phyloP scores from a whole-genome alignment of 2,329 filamentous ascomycete species.

The Monilinia aucupariae region DNA sequence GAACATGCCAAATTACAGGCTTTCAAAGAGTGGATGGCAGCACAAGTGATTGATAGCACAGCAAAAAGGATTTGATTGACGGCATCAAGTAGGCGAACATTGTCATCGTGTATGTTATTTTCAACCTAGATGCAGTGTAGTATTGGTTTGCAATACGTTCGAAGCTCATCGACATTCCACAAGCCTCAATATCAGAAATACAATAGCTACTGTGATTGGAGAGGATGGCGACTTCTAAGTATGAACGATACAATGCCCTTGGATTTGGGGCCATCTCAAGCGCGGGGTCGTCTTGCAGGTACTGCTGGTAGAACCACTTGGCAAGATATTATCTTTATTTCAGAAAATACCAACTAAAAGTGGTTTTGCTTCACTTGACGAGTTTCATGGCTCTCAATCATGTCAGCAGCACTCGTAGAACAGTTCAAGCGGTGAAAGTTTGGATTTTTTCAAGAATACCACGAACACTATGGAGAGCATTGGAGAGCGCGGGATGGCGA shows the following conservation, averaged over 20 bases:
- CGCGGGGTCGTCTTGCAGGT: slow-evolving; percentile 12
- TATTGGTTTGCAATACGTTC: background rate
- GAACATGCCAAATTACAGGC: too few relatives aligned
- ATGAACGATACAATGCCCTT: background rate
- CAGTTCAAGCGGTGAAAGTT: background rate
- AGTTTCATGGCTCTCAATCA: background rate
- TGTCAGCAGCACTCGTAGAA: background rate
- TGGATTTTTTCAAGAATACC: background rate
- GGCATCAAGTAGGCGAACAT: background rate
- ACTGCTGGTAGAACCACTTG: background rate
- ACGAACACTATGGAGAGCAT: background rate
- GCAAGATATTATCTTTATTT: background rate
- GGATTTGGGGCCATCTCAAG: background rate
- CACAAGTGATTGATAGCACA: background rate
- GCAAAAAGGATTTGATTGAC: background rate
- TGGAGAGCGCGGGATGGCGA: background rate
- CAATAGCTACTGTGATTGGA: background rate
- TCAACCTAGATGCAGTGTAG: background rate
- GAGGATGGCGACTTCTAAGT: background rate
- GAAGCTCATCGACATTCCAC: slow-evolving; percentile 3
- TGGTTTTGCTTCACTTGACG: too few relatives aligned
- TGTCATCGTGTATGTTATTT: background rate
- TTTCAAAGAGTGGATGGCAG: background rate
- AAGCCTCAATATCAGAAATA: background rate
- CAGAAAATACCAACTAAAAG: background rate